These are phyloP conservation scores for Arthrocladium fulminans DNA, from an alignment of 2,329 filamentous ascomycete genomes.

Conservation along the genomic window DNA sequence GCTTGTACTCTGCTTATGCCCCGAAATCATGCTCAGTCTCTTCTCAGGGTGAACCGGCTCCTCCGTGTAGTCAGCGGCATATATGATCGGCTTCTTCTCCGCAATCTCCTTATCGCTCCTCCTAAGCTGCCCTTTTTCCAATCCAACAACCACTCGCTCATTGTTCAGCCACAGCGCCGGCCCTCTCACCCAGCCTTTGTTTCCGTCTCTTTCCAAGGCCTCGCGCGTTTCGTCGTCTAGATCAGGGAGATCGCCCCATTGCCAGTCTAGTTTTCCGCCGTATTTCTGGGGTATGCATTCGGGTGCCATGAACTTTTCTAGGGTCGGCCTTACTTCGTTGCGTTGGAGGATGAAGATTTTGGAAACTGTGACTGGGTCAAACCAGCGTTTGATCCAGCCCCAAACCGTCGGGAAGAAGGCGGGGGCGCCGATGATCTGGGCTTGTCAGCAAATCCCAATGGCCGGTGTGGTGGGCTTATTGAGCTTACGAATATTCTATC, in stretches of 20 bases:
- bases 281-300: conserved; percentile 82
- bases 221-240: conserved; percentile 49
- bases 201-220: conserved; percentile 20
- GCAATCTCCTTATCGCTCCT: conserved; percentile 15
- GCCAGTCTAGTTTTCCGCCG: conserved; percentile 75
- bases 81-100: conserved; percentile 18
- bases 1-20: not conserved
- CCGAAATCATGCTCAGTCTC: conserved; percentile 5
- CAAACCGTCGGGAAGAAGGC: conserved; percentile 75
- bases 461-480: not conserved
- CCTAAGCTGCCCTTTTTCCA: conserved; percentile 20
- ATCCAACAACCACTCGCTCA: conserved; percentile 21
- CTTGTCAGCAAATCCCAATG: conserved; percentile 6
- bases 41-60: conserved; percentile 17
- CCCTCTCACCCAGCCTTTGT: conserved; percentile 21
- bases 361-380: conserved; percentile 82
- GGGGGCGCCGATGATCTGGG: conserved; percentile 74
- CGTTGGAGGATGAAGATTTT: conserved; percentile 87
- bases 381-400: conserved; percentile 88
- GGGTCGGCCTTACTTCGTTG: conserved; percentile 64
- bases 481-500: conserved; percentile 62
- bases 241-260: conserved; percentile 65
- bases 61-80: conserved; percentile 21
- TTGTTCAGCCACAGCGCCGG: conserved; percentile 22
- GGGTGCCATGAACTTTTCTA: conserved; percentile 71